Conservation (phyloP, 345 rosid genomes). For the Psidium guajava region DNA sequence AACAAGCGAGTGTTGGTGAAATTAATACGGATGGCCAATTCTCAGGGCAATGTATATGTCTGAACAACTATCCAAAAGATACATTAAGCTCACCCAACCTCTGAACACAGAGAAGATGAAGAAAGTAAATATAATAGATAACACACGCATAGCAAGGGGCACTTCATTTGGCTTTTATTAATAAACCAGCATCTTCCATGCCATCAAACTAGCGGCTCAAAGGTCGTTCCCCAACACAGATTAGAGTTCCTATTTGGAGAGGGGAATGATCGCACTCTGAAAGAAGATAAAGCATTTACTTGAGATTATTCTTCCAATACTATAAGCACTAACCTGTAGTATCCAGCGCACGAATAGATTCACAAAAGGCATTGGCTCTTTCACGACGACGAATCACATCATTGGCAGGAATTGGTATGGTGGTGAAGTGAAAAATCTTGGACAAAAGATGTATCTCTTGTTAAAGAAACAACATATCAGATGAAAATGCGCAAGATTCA, state of each 20-base stretch:
- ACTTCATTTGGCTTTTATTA: neutral
- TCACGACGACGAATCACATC: slow-evolving; percentile 65
- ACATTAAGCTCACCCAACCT: neutral
- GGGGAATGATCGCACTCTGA: neutral
- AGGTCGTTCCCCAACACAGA: neutral
- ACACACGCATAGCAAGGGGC: neutral
- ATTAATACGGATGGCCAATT: neutral
- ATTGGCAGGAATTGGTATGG: slow-evolving; percentile 44
- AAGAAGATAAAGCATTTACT: neutral
- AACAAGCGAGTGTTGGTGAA: neutral
- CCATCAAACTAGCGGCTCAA: neutral
- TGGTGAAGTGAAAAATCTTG: slow-evolving; percentile 77
- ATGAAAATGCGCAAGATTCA: neutral
- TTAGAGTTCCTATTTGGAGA: neutral
- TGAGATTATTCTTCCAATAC: neutral
- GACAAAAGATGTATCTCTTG: slow-evolving; percentile 58
- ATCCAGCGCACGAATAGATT: slow-evolving; percentile 93
- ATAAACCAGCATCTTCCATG: neutral
- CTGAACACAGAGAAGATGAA: neutral
- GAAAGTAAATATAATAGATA: neutral
- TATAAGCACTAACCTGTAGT: slow-evolving; percentile 59
- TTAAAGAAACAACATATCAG: slow-evolving; percentile 26
- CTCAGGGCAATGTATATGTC: neutral
- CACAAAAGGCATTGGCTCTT: slow-evolving; percentile 86
- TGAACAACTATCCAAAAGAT: neutral